Base-by-base conservation (phyloP, 2,329 filamentous ascomycete species). In the Curvularia hawaiiensis region DNA sequence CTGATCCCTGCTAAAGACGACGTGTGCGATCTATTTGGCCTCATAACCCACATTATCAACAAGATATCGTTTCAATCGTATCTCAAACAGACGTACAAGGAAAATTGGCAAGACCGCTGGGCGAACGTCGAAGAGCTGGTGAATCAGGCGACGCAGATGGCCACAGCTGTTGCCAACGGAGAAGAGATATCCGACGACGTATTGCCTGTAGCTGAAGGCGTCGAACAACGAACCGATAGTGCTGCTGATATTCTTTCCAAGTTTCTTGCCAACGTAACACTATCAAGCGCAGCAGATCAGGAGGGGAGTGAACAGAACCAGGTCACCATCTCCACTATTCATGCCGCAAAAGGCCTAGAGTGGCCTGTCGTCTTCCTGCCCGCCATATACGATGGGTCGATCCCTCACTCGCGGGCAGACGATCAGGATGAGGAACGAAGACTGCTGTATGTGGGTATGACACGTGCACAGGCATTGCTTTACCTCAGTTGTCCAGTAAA, bases 351-450 rank as follows among this genome's bases (percentile, higher is more conserved):
- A 76, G 94, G 94, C 3, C 82, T 99, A 1, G 94, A 99, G 75
- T 99, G 95, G 95, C 94, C 94, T 0, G 84, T 97, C 1, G 92
- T 98, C 1, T 98, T 98, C 74, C 88, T 98, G 16, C 93, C 95
- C 6, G 91, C 90, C 1, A 89, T 92, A 26, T 97, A 96, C 71
- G 87, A 92, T 46, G 95, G 94, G 0, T 94, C 90, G 2, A 96
- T 98, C 58, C 94, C 94, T 4, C 94, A 98, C 74, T 89, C 88
- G 2, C 85, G 93, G 65, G 85, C 92, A 1, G 93, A 97, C 45
- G 91, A 98, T 71, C 82, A 84, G 3, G 89, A 94, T 55, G 94
- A 99, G 75, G 94, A 99, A 74, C 84, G 95, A 58, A 84, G 94
- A 28, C 78, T 99, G 45, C 81, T 99, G 0, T 99, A 98, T 69